Conservation (phyloP, 345 rosid species). For the Physaria fendleri region DNA sequence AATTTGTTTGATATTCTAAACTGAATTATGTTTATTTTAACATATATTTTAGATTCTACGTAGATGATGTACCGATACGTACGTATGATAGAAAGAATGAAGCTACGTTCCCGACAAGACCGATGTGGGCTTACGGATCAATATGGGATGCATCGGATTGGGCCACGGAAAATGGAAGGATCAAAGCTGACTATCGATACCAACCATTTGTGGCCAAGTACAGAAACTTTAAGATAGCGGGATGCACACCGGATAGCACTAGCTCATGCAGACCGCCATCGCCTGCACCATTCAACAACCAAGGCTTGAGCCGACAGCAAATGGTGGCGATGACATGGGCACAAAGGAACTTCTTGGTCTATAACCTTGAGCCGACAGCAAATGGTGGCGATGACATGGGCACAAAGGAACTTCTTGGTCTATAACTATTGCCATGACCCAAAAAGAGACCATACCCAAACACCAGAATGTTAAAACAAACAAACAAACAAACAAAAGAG, state of each 20-base stretch:
- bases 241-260: constrained; percentile 40
- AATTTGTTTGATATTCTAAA: neutral
- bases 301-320: constrained; percentile 58
- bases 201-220: constrained; percentile 77
- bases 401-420: constrained; percentile 59
- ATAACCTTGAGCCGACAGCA: constrained; percentile 66
- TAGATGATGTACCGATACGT: constrained; percentile 84
- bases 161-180: constrained; percentile 89
- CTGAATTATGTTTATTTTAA: neutral
- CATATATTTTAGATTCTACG: constrained; percentile 51
- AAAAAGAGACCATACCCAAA: constrained; percentile 60
- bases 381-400: constrained; percentile 60
- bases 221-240: constrained; percentile 50
- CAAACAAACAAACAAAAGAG: constrained; percentile 11
- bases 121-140: constrained; percentile 81
- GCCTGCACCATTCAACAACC: constrained; percentile 32
- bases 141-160: constrained; percentile 93
- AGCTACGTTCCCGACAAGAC: constrained; percentile 62
- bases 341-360: constrained; percentile 63
- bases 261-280: constrained; percentile 48
- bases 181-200: constrained; percentile 66
- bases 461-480: constrained; percentile 64
- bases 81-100: constrained; percentile 60
- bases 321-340: constrained; percentile 61
- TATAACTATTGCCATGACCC: constrained; percentile 82